Conservation (phyloP, 345 rosid genomes). For the Eucalyptus guilfoylei region DNA sequence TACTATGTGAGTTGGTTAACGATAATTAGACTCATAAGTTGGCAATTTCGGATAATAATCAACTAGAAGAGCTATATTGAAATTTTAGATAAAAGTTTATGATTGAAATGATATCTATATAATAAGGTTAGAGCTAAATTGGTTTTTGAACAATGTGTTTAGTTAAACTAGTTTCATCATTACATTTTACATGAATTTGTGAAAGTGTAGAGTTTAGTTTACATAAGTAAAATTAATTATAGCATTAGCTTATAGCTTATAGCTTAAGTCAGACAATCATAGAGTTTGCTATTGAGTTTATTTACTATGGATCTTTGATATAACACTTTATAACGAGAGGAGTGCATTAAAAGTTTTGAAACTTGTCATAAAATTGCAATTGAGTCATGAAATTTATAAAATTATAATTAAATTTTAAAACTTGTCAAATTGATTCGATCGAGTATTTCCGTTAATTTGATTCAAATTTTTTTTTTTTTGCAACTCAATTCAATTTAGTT, state of each 20-base stretch:
- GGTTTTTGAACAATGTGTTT: background rate
- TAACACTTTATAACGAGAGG: background rate
- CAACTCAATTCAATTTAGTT: background rate
- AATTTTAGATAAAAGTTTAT: too few relatives aligned
- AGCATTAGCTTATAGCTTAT: background rate
- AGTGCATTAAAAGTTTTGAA: too few relatives aligned
- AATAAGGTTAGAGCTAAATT: too few relatives aligned
- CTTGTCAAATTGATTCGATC: fast-evolving
- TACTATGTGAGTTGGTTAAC: fast-evolving
- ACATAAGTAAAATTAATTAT: background rate
- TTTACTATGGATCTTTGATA: background rate
- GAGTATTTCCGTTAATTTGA: fast-evolving
- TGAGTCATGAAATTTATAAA: fast-evolving
- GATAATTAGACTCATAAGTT: too few relatives aligned
- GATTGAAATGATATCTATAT: too few relatives aligned
- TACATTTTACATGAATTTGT: too few relatives aligned
- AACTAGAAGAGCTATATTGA: too few relatives aligned
- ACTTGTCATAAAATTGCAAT: fast-evolving
- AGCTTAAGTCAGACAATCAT: fast-evolving
- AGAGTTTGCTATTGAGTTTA: background rate
- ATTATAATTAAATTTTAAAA: fast-evolving
- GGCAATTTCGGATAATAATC: too few relatives aligned
- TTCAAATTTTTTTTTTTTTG: too few relatives aligned
- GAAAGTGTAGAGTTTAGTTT: fast-evolving
- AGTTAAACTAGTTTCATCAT: too few relatives aligned